Evolutionary conservation across 805 yeast genomes (phyloP).

Genomic region (Komagataella kurtzmanii): DNA sequence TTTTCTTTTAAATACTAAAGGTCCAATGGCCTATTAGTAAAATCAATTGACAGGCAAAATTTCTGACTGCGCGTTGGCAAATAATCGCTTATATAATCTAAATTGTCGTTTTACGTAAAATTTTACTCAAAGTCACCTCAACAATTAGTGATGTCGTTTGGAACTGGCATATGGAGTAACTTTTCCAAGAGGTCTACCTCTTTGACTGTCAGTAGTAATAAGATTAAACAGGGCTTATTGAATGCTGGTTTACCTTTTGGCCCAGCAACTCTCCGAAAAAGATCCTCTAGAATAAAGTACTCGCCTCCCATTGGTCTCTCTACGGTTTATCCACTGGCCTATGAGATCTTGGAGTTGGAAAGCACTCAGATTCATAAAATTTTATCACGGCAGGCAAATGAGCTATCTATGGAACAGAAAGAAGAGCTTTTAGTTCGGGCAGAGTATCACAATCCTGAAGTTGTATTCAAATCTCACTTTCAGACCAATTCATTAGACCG

Average conservation of each 20-base stretch:
- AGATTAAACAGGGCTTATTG: constrained; percentile 14
- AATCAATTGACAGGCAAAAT: no score
- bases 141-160: neutral
- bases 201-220: constrained; percentile 14
- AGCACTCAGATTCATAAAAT: constrained; percentile 4
- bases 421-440: constrained; percentile 36
- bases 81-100: neutral
- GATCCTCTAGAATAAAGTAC: constrained; percentile 35
- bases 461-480: constrained; percentile 48
- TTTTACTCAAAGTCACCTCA: neutral
- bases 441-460: constrained; percentile 76
- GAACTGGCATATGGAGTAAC: constrained; percentile 22
- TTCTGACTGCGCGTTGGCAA: no score
- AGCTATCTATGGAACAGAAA: constrained; percentile 11
- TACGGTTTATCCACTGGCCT: constrained; percentile 61
- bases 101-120: neutral
- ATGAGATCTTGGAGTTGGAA: constrained; percentile 38
- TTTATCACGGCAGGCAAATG: constrained; percentile 4
- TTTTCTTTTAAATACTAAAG: no score
- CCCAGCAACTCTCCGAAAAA: constrained; percentile 36
- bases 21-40: neutral
- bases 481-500: constrained; percentile 42
- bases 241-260: constrained; percentile 26
- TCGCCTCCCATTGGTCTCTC: constrained; percentile 57
- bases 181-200: constrained; percentile 18